Percentiles rank a stretch among this genome's conserved stretches.
These are phyloP conservation scores for Paracoccidioides brasiliensis DNA, from an alignment of 2,329 filamentous ascomycete genomes.

Conservation along the genomic window DNA sequence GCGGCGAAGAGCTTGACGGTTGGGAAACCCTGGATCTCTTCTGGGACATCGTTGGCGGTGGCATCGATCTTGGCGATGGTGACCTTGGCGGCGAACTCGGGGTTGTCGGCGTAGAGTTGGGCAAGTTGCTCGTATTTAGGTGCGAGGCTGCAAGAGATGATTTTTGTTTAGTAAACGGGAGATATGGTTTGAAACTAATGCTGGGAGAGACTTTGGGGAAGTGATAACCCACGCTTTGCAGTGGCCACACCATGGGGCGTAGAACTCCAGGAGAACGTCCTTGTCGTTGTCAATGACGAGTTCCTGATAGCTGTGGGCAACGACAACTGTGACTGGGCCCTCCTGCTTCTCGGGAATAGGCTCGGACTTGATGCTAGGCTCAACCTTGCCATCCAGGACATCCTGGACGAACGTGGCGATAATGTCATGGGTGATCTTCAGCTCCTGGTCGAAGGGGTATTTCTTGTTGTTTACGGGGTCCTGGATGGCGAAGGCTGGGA, in stretches of 20 bases:
- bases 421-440: constrained; percentile 59
- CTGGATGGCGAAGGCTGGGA: constrained; percentile 96
- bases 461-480: constrained; percentile 92
- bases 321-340: constrained; percentile 72
- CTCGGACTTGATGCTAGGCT: constrained; percentile 97
- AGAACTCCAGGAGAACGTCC: constrained; percentile 97
- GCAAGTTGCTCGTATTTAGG: constrained; percentile 56
- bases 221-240: constrained; percentile 45
- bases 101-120: constrained; percentile 39
- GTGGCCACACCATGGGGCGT: constrained; percentile 72
- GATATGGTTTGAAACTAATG: constrained; percentile 3
- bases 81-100: constrained; percentile 44
- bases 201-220: background rate
- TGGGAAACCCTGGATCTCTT: constrained; percentile 94
- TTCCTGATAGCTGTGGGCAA: constrained; percentile 87
- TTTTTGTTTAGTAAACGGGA: constrained; percentile 5
- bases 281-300: constrained; percentile 86
- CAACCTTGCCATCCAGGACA: constrained; percentile 73
- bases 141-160: constrained; percentile 35
- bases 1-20: constrained; percentile 98
- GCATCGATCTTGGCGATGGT: constrained; percentile 84
- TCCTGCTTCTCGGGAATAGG: constrained; percentile 89
- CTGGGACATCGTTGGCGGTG: constrained; percentile 88
- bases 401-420: constrained; percentile 76
- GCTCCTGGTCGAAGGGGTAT: constrained; percentile 80